Conservation (phyloP, 1,284 basidiomycete species). For the Puccinia polysora region DNA sequence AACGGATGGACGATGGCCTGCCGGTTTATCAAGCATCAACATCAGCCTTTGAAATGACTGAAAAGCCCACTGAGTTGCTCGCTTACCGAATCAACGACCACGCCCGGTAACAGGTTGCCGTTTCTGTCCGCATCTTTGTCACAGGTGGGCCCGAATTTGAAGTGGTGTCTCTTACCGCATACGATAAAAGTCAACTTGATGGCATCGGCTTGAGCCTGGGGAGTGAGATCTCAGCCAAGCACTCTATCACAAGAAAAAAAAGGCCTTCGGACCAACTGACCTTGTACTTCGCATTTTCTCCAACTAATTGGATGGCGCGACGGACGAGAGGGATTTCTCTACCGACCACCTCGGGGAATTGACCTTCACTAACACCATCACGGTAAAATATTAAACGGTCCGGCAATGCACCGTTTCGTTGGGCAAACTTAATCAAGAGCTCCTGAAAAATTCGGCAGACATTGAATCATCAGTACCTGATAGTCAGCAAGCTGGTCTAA, state of each 20-base stretch:
- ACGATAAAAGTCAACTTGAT: slow-evolving; percentile 66
- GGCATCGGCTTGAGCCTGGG: slow-evolving; percentile 51
- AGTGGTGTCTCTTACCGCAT: slow-evolving; percentile 75
- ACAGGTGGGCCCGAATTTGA: slow-evolving; percentile 59
- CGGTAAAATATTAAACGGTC: slow-evolving; percentile 55
- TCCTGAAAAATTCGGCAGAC: too few relatives aligned
- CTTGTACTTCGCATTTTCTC: not conserved
- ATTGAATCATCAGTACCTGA: too few relatives aligned
- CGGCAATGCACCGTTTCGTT: slow-evolving; percentile 52
- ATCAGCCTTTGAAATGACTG: slow-evolving; percentile 56
- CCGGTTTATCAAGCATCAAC: not conserved
- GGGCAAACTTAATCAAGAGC: slow-evolving; percentile 50
- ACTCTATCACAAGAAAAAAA: slow-evolving; percentile 57
- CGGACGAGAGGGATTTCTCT: slow-evolving; percentile 28
- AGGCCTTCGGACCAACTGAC: not conserved
- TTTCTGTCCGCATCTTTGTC: slow-evolving; percentile 59
- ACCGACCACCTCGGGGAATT: slow-evolving; percentile 55
- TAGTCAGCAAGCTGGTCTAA: too few relatives aligned
- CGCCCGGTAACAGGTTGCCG: slow-evolving; percentile 67
- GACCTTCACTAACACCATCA: slow-evolving; percentile 57
- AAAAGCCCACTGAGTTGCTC: slow-evolving; percentile 65
- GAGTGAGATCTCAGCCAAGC: slow-evolving; percentile 58
- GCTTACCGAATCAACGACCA: slow-evolving; percentile 59
- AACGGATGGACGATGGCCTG: slow-evolving; percentile 55
- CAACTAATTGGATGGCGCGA: slow-evolving; percentile 13